phyloP scores from a whole-genome alignment of 139 green algal species.

The Pseudopediastrum boryanum region DNA sequence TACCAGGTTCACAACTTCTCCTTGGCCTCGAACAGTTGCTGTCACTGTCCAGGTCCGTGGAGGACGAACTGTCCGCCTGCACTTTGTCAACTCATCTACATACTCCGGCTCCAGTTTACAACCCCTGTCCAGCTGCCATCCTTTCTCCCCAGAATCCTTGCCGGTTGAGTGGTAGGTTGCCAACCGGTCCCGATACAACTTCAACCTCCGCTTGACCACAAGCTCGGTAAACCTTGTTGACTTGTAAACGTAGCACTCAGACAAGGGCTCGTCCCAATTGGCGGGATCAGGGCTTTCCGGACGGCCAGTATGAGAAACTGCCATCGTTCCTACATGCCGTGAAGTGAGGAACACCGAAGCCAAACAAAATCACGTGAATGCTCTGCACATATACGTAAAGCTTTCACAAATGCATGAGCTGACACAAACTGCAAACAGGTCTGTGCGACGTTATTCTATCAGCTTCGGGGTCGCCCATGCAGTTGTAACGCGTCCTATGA shows the following conservation, averaged over 20 bases:
- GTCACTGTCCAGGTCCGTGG: constrained; percentile 34
- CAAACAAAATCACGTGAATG: background rate
- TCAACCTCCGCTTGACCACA: constrained; percentile 35
- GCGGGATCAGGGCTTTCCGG: background rate
- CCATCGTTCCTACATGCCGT: background rate
- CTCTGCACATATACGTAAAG: background rate
- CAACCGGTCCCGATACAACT: constrained; percentile 32
- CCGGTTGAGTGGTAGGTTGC: constrained; percentile 34
- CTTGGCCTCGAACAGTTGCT: constrained; percentile 30
- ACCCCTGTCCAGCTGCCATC: constrained; percentile 43
- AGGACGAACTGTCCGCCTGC: constrained; percentile 7
- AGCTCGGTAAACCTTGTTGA: constrained; percentile 39
- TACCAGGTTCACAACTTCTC: constrained; percentile 47
- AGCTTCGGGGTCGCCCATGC: too few species aligned
- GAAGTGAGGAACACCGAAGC: background rate
- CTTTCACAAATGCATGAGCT: too few species aligned
- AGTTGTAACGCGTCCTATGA: too few species aligned
- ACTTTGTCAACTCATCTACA: constrained; percentile 5
- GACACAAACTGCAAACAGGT: background rate
- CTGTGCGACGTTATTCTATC: too few species aligned
- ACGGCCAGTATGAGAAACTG: background rate
- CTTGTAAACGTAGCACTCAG: constrained; percentile 45
- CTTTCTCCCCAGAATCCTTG: constrained; percentile 33
- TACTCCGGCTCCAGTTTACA: constrained; percentile 51
- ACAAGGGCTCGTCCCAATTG: background rate